Percentiles rank a stretch among this genome's conserved stretches.
These are phyloP conservation scores for Populus simonii DNA, from an alignment of 345 rosid species.

Conservation along the genomic window DNA sequence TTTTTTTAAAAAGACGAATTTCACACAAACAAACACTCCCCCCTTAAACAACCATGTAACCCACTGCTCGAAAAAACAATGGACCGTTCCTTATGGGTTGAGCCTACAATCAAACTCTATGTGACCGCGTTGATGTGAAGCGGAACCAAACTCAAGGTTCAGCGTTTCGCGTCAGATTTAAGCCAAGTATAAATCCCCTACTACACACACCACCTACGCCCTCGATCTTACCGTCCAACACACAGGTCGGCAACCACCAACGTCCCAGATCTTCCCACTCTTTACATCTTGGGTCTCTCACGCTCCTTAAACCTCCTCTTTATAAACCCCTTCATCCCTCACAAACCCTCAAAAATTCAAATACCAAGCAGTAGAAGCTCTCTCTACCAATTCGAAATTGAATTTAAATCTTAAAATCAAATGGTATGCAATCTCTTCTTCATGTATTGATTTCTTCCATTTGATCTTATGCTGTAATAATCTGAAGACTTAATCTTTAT, in stretches of 20 bases:
- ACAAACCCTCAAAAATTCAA: background rate
- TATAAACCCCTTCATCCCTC: slow-evolving; percentile 11
- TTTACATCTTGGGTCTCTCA: background rate
- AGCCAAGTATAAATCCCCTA: background rate
- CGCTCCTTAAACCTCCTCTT: slow-evolving; percentile 14
- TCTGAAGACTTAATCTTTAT: too few species aligned
- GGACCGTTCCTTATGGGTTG: too few species aligned
- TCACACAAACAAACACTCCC: too few species aligned
- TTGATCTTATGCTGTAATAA: background rate
- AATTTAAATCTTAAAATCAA: background rate
- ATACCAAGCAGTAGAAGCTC: background rate
- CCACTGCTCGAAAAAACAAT: too few species aligned
- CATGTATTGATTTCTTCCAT: background rate
- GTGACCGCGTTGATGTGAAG: too few species aligned
- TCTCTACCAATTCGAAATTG: background rate
- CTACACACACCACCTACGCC: background rate
- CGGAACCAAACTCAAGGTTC: too few species aligned
- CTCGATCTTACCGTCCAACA: background rate
- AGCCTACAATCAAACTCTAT: too few species aligned
- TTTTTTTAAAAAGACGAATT: too few species aligned
- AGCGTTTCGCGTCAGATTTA: slow-evolving; percentile 1
- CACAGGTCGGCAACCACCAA: background rate
- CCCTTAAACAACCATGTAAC: too few species aligned
- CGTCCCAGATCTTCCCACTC: background rate
- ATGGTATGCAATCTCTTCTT: background rate